Conservation (phyloP, 331 rosid genomes). For the Malus hybrid region DNA sequence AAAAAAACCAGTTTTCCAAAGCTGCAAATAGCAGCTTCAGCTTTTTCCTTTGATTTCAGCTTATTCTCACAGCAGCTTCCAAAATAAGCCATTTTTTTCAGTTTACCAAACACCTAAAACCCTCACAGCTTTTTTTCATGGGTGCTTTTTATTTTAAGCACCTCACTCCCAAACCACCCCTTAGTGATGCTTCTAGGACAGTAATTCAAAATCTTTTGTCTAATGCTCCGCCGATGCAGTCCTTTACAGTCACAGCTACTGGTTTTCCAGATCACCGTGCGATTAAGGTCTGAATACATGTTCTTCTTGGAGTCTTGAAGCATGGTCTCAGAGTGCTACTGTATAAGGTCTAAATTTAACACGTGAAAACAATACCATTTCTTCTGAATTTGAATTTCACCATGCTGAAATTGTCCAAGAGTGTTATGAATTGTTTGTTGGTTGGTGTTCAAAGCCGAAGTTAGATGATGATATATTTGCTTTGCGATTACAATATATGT, state of each 20-base stretch:
- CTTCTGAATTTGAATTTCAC: not conserved
- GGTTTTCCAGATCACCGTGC: conserved; percentile 10
- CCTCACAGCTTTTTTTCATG: too few relatives aligned
- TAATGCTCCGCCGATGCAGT: conserved; percentile 8
- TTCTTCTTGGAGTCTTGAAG: conserved; percentile 3
- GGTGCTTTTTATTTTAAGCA: too few relatives aligned
- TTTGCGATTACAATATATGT: not conserved
- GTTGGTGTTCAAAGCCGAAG: not conserved
- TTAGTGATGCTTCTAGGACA: not conserved
- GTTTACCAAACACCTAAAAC: too few relatives aligned
- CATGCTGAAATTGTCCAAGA: not conserved
- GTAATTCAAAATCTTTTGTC: conserved; percentile 1
- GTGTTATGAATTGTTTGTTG: not conserved
- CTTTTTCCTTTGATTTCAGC: too few relatives aligned
- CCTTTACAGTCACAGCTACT: conserved; percentile 5
- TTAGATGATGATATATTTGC: not conserved
- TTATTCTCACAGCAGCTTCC: too few relatives aligned
- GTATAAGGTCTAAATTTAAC: conserved; percentile 10
- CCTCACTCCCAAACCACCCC: too few relatives aligned
- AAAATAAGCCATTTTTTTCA: too few relatives aligned
- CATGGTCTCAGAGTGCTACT: conserved; percentile 14
- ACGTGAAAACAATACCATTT: conserved; percentile 1
- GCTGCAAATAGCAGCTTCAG: too few relatives aligned
- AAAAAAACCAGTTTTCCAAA: too few relatives aligned
- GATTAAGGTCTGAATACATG: conserved; percentile 3